Base-by-base conservation (phyloP, 2,329 filamentous ascomycete genomes). In the Cytospora schulzeri region DNA sequence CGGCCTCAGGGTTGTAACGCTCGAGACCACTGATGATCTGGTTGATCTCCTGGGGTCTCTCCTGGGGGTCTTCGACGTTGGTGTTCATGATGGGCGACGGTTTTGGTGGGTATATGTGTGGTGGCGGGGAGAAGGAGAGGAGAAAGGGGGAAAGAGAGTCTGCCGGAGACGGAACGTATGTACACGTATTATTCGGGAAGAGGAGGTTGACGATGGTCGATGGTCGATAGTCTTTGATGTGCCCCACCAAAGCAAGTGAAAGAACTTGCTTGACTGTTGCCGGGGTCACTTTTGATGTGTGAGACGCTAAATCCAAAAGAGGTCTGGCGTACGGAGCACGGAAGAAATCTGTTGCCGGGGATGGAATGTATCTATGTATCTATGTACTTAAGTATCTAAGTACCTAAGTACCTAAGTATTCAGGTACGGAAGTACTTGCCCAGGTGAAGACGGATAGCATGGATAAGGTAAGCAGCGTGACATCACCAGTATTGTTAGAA, bases 1-100 rank as follows among this genome's bases (percentile, higher is more conserved):
- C 96, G 59, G 95, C 97, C 83, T 99, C 95, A 51, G 95, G 95
- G 80, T 99, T 99, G 84, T 99, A 99, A 75, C 95, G 88, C 80
- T 99, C 95, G 69, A 99, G 91, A 72, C 95, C 94, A 81, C 94
- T 97, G 76, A 99, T 92, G 75, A 99, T 97, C 78, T 82, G 85
- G 76, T 92, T 90, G 79, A 99, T 96, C 78, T 95, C 89, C 71
- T 95, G 91, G 72, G 95, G 94, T 78, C 95, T 86, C 80, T 97
- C 92, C 73, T 92, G 89, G 83, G 92, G 91, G 80, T 93, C 91
- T 85, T 97, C 94, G 82, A 83, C 82, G n/a, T n/a, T n/a, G 81
- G 85, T 86, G 33, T 57, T 62, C 85, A 87, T 87, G 70, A 71
- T 85, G 81, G 72, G 72, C 70, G 65, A 70, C 68, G 65, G 69